Percentiles rank a stretch among this genome's conserved stretches.
These are phyloP conservation scores for Hypoxylon perforatum DNA, from an alignment of 495 filamentous ascomycete species.

Conservation along the genomic window DNA sequence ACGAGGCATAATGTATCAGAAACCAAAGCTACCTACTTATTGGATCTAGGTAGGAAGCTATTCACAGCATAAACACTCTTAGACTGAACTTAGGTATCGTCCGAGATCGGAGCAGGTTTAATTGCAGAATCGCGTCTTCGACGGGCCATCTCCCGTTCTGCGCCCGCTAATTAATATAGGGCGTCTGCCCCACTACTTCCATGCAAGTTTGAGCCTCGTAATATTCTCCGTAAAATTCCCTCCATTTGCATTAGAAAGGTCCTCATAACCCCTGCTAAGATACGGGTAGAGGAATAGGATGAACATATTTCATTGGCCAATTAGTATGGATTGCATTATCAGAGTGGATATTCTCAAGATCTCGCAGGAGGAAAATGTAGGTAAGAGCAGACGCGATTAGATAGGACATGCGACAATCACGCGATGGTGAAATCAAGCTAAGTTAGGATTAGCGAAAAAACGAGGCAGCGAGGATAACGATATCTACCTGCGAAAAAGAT, in stretches of 20 bases:
- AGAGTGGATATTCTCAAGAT: neutral
- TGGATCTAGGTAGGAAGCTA: too few relatives aligned
- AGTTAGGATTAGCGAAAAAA: constrained; percentile 32
- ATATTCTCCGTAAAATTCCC: neutral
- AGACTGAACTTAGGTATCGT: too few relatives aligned
- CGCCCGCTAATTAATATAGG: neutral
- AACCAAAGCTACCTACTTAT: too few relatives aligned
- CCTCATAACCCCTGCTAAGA: neutral
- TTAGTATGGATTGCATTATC: neutral
- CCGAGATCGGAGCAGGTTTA: too few relatives aligned
- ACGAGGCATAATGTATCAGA: too few relatives aligned
- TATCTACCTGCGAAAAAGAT: neutral
- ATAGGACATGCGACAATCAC: constrained; percentile 32
- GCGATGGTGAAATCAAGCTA: constrained; percentile 26
- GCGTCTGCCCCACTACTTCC: neutral
- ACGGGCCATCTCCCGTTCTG: too few relatives aligned
- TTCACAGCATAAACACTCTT: too few relatives aligned
- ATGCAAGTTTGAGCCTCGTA: neutral
- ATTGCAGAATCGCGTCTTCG: too few relatives aligned
- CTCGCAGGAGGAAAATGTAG: constrained; percentile 14
- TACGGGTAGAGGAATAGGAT: neutral
- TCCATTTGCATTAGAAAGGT: neutral
- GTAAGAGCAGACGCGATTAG: constrained; percentile 20
- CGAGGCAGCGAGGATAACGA: constrained; percentile 24
- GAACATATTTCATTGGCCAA: neutral